Conservation (phyloP, 352 stramenopile genomes). For the Phytophthora meadii region DNA sequence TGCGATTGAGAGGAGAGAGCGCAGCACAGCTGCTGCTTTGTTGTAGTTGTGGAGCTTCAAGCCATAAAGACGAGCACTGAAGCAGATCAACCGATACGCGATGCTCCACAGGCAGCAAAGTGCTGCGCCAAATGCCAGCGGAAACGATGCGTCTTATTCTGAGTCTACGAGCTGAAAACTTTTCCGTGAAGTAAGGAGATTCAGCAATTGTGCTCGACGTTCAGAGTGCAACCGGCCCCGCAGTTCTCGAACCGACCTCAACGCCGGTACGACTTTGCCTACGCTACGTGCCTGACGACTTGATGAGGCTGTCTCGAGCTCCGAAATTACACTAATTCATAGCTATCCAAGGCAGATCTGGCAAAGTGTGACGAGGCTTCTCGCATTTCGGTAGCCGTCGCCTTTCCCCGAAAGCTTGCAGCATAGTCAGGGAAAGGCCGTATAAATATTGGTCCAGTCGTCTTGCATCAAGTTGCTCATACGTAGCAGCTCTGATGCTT, state of each 20-base stretch:
- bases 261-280: neutral
- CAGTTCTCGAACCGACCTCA: conserved; percentile 2
- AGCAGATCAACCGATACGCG: too few species aligned
- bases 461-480: neutral
- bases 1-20: neutral
- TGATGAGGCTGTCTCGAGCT: neutral
- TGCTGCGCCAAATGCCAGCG: neutral
- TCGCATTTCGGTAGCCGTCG: conserved; percentile 11
- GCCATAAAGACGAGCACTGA: neutral
- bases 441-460: neutral
- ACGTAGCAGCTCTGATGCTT: neutral
- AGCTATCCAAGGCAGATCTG: neutral
- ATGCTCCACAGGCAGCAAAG: too few species aligned
- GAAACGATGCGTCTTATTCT: conserved; percentile 2
- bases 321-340: neutral
- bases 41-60: conserved; percentile 1
- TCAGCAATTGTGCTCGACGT: neutral
- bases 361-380: conserved; percentile 22
- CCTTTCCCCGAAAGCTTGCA: conserved; percentile 10
- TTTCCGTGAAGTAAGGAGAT: conserved; percentile 19
- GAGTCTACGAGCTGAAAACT: neutral
- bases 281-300: conserved; percentile 2
- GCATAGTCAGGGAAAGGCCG: conserved; percentile 7
- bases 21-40: neutral
- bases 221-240: neutral